Base-by-base conservation (phyloP, 2,329 filamentous ascomycete species). In the Xylaria sp. region DNA sequence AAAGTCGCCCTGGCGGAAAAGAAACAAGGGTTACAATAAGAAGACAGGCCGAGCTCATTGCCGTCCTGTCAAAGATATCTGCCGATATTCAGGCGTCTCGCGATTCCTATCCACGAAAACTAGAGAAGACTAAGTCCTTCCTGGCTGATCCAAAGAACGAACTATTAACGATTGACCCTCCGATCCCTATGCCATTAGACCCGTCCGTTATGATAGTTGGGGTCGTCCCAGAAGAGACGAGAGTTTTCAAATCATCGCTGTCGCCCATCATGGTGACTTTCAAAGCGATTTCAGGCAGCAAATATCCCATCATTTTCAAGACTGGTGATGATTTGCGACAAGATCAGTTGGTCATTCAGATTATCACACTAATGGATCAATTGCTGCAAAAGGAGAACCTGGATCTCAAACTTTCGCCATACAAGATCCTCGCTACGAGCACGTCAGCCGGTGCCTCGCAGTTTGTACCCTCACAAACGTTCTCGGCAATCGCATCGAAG, bases 341-440 rank as follows among this genome's bases (percentile, higher is more conserved):
- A 81, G 96, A 99, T 78, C 96, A 99, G 78, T 88, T 99, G 2
- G 95, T 99, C 44, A 97, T 99, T 64, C 96, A 90, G 77, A 98
- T 98, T 77, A 98, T 99, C 79, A 97, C 94, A 0, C 87, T 99
- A 18, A 99, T 99, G 96, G 96, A 99, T 76, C 93, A 95, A 67
- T 88, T 99, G 1, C 87, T 99, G 4, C 93, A 93, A 69, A 98
- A 98, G 78, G 96, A 99, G 78, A 98, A 99, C 70, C 85, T 99
- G 10, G 96, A 99, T 78, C 87, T 99, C 54, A 98, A 97, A 78
- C 86, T 99, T 1, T 95, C 95, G 0, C 96, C 96, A 0, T 99
- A 99, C 83, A 95, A 95, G 75, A 98, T 98, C 72, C 88, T 99
- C 9, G 96, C 96, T 0, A 99, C 96, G 2, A 94, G 93, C 71